phyloP scores from a whole-genome alignment of 352 stramenopile species.

The Nothophytophthora sp. region DNA sequence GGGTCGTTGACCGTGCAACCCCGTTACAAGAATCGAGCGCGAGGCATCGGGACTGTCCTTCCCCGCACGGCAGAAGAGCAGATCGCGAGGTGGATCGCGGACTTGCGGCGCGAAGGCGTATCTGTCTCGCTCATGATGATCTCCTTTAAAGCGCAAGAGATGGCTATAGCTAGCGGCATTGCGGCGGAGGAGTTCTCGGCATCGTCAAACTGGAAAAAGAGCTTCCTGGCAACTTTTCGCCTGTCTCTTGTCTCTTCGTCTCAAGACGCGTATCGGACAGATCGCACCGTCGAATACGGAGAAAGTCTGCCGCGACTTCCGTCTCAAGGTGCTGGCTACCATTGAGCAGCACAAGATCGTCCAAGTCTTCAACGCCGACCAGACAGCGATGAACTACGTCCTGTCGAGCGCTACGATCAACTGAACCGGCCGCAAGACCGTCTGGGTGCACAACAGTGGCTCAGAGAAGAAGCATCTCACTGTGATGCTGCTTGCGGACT shows the following conservation, averaged over 20 bases:
- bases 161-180: background rate
- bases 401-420: background rate
- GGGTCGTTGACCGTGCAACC: no score
- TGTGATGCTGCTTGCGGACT: no score
- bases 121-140: background rate
- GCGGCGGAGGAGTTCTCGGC: background rate
- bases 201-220: background rate
- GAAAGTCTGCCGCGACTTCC: background rate
- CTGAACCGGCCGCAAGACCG: background rate
- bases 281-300: background rate
- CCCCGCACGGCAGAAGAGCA: background rate
- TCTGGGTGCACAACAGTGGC: no score
- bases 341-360: background rate
- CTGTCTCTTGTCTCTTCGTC: background rate
- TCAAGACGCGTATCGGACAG: background rate
- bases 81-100: background rate
- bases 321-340: background rate
- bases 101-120: background rate
- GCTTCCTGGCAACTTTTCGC: background rate
- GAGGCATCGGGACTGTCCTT: background rate
- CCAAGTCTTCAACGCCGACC: background rate
- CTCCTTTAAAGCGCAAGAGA: background rate
- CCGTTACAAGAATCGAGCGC: background rate
- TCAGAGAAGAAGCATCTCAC: no score
- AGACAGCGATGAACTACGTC: background rate